Evolutionary conservation across 345 rosid genomes (phyloP), one percentile per base, ranked within the genome.

Genomic region (Carallia brachiata): DNA sequence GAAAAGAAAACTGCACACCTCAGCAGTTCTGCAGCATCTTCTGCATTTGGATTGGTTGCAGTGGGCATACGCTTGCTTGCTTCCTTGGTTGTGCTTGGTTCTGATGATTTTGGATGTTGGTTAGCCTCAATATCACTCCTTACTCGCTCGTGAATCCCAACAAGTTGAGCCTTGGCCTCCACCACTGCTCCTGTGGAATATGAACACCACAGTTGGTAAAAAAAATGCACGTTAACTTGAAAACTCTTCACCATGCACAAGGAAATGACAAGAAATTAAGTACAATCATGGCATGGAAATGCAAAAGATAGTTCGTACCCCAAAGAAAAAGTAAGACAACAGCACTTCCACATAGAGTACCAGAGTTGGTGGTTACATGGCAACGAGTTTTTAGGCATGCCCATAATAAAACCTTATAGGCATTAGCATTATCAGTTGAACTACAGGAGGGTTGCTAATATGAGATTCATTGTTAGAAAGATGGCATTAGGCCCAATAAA

Each of bases 1-100:
- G 31, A 36, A 73, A 63, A 39, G 64, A 63, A 2, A 17, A 66
- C 4, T 13, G 52, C 16, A 62, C 66, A 90, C 98, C 96, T 88
- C 67, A 92, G 74, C 68, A 95, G 86, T 37, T 90, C 97, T 32
- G 97, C 97, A 61, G 97, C 97, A 77, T 95, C 99, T 80, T 92
- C 94, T 44, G 93, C 96, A 37, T 75, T 80, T 18, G 99, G 99
- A 82, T 87, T 95, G 66, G 97, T 71, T 61, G 89, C 98, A 61
- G 92, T 84, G 31, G 85, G 74, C 52, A 81, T 87, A 56, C 85
- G 87, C 78, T 85, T 89, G 61, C 58, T 81, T 69, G 82, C 85
- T 64, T 75, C 91, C 72, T 80, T 77, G 17, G 70, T 65, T 4
- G 76, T 69, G 70, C 47, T 77, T 23, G 79, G 65, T 62, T 60